Conservation (phyloP, 1,139 yeast species). For the Diutina mesorugosa region DNA sequence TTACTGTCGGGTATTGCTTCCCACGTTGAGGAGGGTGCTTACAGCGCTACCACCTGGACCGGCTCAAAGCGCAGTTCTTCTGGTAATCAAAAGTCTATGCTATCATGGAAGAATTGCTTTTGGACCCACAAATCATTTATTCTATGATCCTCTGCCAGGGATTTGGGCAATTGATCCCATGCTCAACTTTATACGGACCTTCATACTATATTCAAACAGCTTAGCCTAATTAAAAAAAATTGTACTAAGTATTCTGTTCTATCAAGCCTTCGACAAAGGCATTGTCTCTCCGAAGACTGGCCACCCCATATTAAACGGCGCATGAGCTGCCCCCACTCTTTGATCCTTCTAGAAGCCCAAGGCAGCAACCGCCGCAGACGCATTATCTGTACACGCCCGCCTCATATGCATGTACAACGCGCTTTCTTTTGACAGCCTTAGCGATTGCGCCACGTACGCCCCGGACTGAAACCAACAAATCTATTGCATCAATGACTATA, state of each 20-base stretch:
- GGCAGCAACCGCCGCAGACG: not conserved
- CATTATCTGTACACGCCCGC: not conserved
- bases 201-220: not conserved
- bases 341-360: not conserved
- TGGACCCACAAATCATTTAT: not conserved
- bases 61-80: not conserved
- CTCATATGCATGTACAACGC: not conserved
- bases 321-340: not conserved
- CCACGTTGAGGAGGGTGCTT: not conserved
- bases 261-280: not conserved
- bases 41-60: not conserved
- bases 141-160: not conserved
- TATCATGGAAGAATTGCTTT: not conserved
- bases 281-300: not conserved
- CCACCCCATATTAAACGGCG: not conserved
- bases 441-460: not conserved
- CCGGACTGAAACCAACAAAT: not conserved
- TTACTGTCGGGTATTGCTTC: not conserved
- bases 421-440: not conserved
- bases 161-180: not conserved
- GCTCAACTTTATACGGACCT: not conserved
- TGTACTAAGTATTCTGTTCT: not conserved
- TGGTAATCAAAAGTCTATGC: not conserved
- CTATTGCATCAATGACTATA: too few relatives aligned
- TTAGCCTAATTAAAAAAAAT: not conserved